These are phyloP conservation scores for Gracilaria domingensis DNA, from an alignment of 23 red algal genomes.

Conservation along the genomic window DNA sequence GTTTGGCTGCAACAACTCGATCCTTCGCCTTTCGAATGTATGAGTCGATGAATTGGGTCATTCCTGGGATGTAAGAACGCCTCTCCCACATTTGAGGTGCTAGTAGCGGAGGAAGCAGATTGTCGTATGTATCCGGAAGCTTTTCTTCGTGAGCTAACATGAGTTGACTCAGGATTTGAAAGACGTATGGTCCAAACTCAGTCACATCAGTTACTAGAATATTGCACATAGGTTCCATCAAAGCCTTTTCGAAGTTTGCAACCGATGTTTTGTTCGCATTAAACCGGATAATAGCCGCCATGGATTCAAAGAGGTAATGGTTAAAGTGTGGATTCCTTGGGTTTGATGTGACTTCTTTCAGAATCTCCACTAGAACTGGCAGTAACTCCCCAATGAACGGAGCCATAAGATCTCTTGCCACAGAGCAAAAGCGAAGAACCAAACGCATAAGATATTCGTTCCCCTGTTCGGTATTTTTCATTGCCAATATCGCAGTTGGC, in stretches of 20 bases:
- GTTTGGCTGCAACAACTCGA: conserved; percentile 61
- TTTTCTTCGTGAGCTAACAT: conserved; percentile 51
- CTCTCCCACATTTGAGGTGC: conserved; percentile 92
- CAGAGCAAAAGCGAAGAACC: conserved; percentile 66
- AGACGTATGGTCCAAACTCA: conserved; percentile 97
- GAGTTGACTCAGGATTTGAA: conserved; percentile 92
- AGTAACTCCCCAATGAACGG: conserved; percentile 51
- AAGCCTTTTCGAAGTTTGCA: conserved; percentile 70
- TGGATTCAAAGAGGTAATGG: conserved; percentile 94
- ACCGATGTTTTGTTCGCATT: conserved; percentile 41
- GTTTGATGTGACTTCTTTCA: conserved; percentile 74
- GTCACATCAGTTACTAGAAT: conserved; percentile 84
- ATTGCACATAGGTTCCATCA: conserved; percentile 79
- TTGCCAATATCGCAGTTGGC: conserved; percentile 53
- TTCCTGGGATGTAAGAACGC: conserved; percentile 88
- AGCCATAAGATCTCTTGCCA: conserved; percentile 51
- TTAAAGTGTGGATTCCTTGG: conserved; percentile 88
- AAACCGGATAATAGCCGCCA: conserved; percentile 84
- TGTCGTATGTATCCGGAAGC: conserved; percentile 73
- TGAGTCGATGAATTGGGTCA: conserved; percentile 81
- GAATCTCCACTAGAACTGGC: conserved; percentile 49
- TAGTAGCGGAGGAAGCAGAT: conserved; percentile 75
- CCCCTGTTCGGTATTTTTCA: conserved; percentile 24
- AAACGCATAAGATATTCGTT: conserved; percentile 87
- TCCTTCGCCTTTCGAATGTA: conserved; percentile 59